These are phyloP conservation scores for Amanita polypyramis DNA, from an alignment of 768 basidiomycete species.

Conservation along the genomic window DNA sequence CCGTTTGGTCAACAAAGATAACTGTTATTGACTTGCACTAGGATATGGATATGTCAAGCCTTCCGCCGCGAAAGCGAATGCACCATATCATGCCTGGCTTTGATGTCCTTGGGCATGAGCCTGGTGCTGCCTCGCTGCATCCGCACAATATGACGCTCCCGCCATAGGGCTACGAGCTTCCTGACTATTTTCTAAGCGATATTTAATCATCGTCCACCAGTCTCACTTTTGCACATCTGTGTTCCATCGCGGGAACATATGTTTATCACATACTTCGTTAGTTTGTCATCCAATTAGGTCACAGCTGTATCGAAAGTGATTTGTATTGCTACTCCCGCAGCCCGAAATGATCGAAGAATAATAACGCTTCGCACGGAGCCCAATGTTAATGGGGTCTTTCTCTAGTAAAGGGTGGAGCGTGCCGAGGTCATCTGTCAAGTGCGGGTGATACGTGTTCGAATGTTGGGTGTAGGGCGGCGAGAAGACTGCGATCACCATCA, in stretches of 20 bases:
- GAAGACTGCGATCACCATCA: too few relatives aligned
- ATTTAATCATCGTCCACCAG: slow-evolving; percentile 9
- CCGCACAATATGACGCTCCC: slow-evolving; percentile 45
- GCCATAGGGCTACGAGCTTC: slow-evolving; percentile 27
- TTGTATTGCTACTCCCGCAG: background rate
- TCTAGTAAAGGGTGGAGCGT: too few relatives aligned
- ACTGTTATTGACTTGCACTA: slow-evolving; percentile 10
- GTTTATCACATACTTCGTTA: background rate
- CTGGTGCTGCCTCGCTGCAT: slow-evolving; percentile 35
- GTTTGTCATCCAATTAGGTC: background rate
- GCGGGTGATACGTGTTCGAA: too few relatives aligned
- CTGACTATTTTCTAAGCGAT: background rate
- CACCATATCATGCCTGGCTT: slow-evolving; percentile 57
- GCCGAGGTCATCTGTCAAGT: too few relatives aligned
- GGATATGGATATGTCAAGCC: slow-evolving; percentile 33
- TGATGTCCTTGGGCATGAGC: slow-evolving; percentile 32
- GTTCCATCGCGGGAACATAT: background rate
- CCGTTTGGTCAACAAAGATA: background rate
- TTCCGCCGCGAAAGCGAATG: slow-evolving; percentile 53
- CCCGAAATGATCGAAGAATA: background rate
- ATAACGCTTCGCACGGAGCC: background rate
- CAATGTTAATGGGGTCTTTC: background rate
- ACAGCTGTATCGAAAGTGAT: background rate
- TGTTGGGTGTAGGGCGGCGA: too few relatives aligned
- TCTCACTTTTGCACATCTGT: background rate